A percentile compares a stretch with the other conserved stretches of the same genome.
These are phyloP conservation scores for Diaporthe sp. DNA, from an alignment of 2,329 filamentous ascomycete genomes.

Conservation along the genomic window DNA sequence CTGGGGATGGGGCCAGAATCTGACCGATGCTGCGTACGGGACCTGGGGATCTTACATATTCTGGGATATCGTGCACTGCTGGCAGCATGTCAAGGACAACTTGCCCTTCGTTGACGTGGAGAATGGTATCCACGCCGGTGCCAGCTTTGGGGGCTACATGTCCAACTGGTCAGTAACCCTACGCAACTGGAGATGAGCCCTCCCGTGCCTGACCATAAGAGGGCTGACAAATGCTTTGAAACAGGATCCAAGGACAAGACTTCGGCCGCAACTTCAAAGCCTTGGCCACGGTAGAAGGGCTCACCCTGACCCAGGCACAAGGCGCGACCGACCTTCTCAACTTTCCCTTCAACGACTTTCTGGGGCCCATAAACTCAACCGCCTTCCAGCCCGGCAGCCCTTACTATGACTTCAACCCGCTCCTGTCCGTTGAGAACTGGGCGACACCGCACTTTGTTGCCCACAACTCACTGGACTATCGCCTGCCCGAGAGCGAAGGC, in stretches of 20 bases:
- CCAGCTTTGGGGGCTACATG: constrained; percentile 15
- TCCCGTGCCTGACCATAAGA: too few species aligned
- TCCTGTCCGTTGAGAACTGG: constrained; percentile 3
- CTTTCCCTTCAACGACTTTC: constrained; percentile 13
- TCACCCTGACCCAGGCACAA: background rate
- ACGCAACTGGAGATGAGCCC: background rate
- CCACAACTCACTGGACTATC: constrained; percentile 90
- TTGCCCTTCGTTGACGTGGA: background rate
- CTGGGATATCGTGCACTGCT: background rate
- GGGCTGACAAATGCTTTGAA: background rate
- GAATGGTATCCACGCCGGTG: background rate
- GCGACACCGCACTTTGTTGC: constrained; percentile 57
- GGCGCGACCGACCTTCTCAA: background rate
- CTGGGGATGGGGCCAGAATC: constrained; percentile 1
- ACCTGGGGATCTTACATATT: constrained; percentile 1
- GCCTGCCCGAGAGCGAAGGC: constrained; percentile 86
- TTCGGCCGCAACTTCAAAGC: constrained; percentile 9
- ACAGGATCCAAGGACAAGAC: constrained; percentile 15
- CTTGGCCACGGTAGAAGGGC: background rate
- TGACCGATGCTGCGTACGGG: background rate
- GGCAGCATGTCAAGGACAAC: background rate
- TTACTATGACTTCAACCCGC: constrained; percentile 6
- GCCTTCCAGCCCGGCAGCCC: constrained; percentile 6
- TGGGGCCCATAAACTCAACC: background rate
- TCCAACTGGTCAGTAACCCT: background rate